Base-by-base conservation (phyloP, 1,139 yeast genomes). In the Blastobotrys illinoisensis region DNA sequence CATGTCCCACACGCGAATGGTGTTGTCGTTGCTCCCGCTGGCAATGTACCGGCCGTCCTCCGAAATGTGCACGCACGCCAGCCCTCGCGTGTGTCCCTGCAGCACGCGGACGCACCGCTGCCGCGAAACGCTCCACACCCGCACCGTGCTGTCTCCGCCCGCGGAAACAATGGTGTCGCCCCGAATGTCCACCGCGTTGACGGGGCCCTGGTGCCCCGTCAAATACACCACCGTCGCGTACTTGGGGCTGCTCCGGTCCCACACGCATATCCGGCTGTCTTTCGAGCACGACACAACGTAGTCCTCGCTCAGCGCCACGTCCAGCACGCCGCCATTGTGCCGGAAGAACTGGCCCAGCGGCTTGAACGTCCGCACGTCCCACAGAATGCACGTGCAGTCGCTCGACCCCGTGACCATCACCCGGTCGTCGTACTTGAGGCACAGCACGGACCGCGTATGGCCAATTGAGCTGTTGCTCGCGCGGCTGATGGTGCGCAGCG, bases 21-120 rank as follows among this genome's bases (percentile, higher is more conserved):
- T 60, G 46, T 68, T 63, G 57, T 72, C 75, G 53, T 70, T 71
- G n/a, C 72, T 67, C 2, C 75, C 75, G 23, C 70, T 64, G 19
- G 69, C 64, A 9, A 70, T 54, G 5, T 56, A 54, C 5, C 46
- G 55, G 32, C 62, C 62, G 47, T 63, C 64, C 5, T 55, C 56
- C 18, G 67, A 63, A 4, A 69, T 58, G 44, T 63, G 65, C 2
- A 72, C 66, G 51, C 74, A 71, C 1, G 75, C 75, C 3, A 72
- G 62, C 3, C 74, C 74, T 3, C 74, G 64, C 1, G 63, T 55
- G 53, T 72, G 75, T 18, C 74, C 75, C 13, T 60, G 43, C 24
- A 68, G 62, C 45, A 60, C 61, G 19, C 61, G 59, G 4, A 70
- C 44, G 23, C 62, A 57, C 1, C 24, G 47, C 1, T 71, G 72